Evolutionary conservation across 31 red algal species (phyloP), one percentile per base, ranked within the genome.

Genomic region (Bonnemaisonia californica): DNA sequence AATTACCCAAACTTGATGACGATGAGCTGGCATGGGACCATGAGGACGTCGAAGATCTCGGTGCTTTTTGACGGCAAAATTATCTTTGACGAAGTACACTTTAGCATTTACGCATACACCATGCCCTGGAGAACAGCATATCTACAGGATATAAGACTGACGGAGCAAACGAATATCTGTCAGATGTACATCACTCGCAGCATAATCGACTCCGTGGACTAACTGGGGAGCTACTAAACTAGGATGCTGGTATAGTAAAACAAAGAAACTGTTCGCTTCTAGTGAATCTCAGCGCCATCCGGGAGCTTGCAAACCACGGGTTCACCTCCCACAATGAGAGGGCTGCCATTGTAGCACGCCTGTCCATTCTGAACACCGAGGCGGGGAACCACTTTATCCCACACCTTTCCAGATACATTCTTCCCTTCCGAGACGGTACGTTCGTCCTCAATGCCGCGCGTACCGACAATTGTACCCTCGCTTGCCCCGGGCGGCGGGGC

Each of bases 221-320:
- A n/a, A n/a, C n/a, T n/a, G n/a, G n/a, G n/a, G n/a, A n/a, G n/a
- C n/a, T n/a, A n/a, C n/a, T n/a, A n/a, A n/a, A n/a, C n/a, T n/a
- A n/a, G n/a, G n/a, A n/a, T n/a, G n/a, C n/a, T n/a, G n/a, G n/a
- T n/a, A n/a, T n/a, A n/a, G n/a, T n/a, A n/a, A n/a, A n/a, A n/a
- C n/a, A n/a, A n/a, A n/a, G n/a, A n/a, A n/a, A n/a, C n/a, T n/a
- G n/a, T n/a, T n/a, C n/a, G n/a, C n/a, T n/a, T n/a, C 71, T 81
- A 92, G 57, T 92, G 89, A 60, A 92, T 86, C 63, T 92, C 89
- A 4, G 89, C 80, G 27, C 89, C 89, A 57, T 92, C 89, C 1
- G 89, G 66, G 21, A 92, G 64, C n/a, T 80, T 42, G 57, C 89
- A 92, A 34, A 41, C 16, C 13, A 85, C 75, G 23, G 42, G 45